Evolutionary conservation across 2,329 filamentous ascomycete species (phyloP), one percentile per base, ranked within the genome.

Genomic region (Pseudonectria foliicola): DNA sequence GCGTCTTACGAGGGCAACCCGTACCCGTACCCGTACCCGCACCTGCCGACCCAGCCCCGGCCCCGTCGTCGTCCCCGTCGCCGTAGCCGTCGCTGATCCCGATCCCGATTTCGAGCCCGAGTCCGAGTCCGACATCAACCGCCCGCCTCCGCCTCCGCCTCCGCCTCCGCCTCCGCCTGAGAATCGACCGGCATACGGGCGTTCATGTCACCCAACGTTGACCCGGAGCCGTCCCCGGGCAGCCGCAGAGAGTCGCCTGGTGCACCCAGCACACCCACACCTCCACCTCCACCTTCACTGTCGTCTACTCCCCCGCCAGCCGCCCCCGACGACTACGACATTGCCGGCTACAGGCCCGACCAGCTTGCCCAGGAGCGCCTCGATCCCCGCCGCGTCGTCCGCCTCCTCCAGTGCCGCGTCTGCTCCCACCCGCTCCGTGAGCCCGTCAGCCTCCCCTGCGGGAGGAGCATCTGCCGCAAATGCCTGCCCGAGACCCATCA

Each of bases 361-460:
- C 7, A 13, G n/a, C 10, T 28, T 14, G 35, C 43, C n/a, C 39
- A 44, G 15, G 24, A 29, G 4, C 27, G 29, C 6, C 26, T 50
- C 15, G 23, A 27, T 6, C 45, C 55, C 4, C 56, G 58, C 15
- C 49, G 57, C n/a, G 47, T 61, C 13, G 52, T 93, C 42, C 80
- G 80, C 28, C 65, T 92, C 27, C 71, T 92, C 34, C 86, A 93
- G 61, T 95, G 89, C 56, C 72, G 72, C 10, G 64, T 73, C 43
- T 95, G 89, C 58, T 85, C 80, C 4, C 67, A 66, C 28, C 80
- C 82, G 1, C 66, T 92, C 21, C 68, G 63, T 29, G 68, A 76
- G 7, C 85, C 88, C 5, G 70, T 87, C 37, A 84, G 84, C 1
- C 65, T 95, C 4, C 87, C 88, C 5, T 95, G 89, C 56, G 87